Evolutionary conservation across 352 stramenopile genomes (phyloP).

Genomic region (Globisporangium heterothallicum): DNA sequence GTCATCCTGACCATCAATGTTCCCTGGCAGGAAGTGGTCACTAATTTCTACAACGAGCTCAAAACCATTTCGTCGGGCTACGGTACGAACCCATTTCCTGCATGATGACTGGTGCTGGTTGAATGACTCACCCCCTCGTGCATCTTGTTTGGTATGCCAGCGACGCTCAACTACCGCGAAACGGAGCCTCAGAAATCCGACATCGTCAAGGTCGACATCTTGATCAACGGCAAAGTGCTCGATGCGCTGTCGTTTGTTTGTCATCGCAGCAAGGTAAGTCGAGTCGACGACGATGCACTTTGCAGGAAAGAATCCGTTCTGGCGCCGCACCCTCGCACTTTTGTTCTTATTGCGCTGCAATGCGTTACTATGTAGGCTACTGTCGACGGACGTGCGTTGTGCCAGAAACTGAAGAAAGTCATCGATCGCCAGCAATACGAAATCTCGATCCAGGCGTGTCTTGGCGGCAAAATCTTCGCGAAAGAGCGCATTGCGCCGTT

Average conservation of each 20-base stretch:
- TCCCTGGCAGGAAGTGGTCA: constrained; percentile 99
- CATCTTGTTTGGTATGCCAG: constrained; percentile 18
- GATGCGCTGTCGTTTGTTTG: constrained; percentile 97
- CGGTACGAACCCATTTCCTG: too few relatives aligned
- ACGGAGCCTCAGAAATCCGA: constrained; percentile 88
- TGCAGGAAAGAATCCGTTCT: too few relatives aligned
- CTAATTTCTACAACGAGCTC: constrained; percentile 98
- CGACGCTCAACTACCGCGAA: constrained; percentile 93
- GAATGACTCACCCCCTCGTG: not conserved
- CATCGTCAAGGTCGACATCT: constrained; percentile 93
- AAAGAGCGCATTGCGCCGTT: constrained; percentile 95
- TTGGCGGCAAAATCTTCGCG: constrained; percentile 95
- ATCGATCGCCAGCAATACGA: constrained; percentile 98
- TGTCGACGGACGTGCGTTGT: constrained; percentile 83
- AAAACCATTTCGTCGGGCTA: constrained; percentile 96
- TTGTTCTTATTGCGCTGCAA: constrained; percentile 1
- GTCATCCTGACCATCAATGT: constrained; percentile 94
- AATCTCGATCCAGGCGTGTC: constrained; percentile 97
- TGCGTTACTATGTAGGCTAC: constrained; percentile 26
- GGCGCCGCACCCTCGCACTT: too few relatives aligned
- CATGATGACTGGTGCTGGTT: not conserved
- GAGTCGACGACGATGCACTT: not conserved
- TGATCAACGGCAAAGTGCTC: constrained; percentile 93
- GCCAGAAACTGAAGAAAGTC: constrained; percentile 95
- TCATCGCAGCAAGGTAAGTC: constrained; percentile 78